A percentile compares a stretch with the other conserved stretches of the same genome.
These are phyloP conservation scores for Stenocarpella maydis DNA, from an alignment of 2,329 filamentous ascomycete species.

Conservation along the genomic window DNA sequence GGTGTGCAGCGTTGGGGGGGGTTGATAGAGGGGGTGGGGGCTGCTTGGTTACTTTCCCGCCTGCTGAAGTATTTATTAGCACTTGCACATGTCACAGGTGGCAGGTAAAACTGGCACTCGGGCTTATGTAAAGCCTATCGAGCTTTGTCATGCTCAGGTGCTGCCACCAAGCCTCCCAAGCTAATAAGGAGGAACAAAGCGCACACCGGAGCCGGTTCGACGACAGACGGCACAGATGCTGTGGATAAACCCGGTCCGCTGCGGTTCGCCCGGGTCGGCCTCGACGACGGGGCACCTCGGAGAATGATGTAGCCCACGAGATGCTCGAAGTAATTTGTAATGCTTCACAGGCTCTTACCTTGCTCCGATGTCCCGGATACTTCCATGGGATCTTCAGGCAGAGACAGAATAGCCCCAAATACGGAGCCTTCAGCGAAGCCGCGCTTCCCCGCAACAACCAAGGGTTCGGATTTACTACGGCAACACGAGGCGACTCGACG, in stretches of 20 bases:
- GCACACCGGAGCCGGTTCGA: neutral
- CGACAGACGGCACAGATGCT: neutral
- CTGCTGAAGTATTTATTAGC: neutral
- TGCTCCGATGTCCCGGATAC: neutral
- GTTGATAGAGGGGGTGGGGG: too few species aligned
- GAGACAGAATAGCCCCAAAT: neutral
- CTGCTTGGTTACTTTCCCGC: neutral
- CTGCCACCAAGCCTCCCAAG: neutral
- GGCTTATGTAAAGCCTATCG: too few species aligned
- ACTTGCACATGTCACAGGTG: neutral
- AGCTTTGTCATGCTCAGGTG: neutral
- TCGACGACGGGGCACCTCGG: neutral
- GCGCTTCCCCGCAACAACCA: constrained; percentile 18
- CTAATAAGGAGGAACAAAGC: neutral
- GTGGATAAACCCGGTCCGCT: constrained; percentile 5
- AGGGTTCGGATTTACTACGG: neutral
- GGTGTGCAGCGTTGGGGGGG: neutral
- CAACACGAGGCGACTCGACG: neutral
- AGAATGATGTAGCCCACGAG: neutral
- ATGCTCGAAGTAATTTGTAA: neutral
- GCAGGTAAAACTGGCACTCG: neutral
- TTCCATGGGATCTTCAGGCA: neutral
- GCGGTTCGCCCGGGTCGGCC: constrained; percentile 7
- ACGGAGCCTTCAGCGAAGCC: neutral
- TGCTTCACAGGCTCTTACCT: neutral